These are phyloP conservation scores for Heritiera fomes DNA, from an alignment of 345 rosid genomes.

Conservation along the genomic window DNA sequence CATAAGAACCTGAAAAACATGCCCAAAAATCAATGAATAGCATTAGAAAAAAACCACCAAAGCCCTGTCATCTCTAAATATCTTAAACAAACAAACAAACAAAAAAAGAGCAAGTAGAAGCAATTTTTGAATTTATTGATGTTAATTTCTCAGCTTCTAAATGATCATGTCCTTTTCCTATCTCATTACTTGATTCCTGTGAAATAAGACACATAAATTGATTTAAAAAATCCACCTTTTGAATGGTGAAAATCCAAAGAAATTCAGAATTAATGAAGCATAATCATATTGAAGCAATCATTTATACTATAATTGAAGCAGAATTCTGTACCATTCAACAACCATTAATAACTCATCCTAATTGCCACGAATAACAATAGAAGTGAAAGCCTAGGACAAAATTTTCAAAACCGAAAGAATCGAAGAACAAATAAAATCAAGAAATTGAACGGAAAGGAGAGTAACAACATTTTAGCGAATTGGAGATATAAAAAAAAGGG, in stretches of 20 bases:
- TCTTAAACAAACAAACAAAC: not conserved
- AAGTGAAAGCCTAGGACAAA: slow-evolving; percentile 11
- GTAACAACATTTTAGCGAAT: not conserved
- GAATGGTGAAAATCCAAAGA: not conserved
- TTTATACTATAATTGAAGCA: not conserved
- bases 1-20: slow-evolving; percentile 17
- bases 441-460: not conserved
- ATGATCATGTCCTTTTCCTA: not conserved
- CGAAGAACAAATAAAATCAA: not conserved
- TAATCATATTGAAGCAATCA: not conserved
- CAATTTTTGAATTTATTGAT: not conserved
- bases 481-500: not conserved
- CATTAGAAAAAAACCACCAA: not conserved
- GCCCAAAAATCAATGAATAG: not conserved
- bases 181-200: not conserved
- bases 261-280: not conserved
- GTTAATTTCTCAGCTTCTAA: not conserved
- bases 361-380: not conserved
- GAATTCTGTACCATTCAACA: no score
- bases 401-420: not conserved
- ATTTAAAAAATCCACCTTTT: not conserved
- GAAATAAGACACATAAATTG: not conserved
- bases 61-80: not conserved
- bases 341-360: not conserved
- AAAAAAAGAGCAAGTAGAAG: not conserved